Percentiles rank a stretch among this genome's conserved stretches.
Evolutionary conservation across 192 early-diverging fungal genomes (phyloP).

Genomic region (Dispira parvispora): DNA sequence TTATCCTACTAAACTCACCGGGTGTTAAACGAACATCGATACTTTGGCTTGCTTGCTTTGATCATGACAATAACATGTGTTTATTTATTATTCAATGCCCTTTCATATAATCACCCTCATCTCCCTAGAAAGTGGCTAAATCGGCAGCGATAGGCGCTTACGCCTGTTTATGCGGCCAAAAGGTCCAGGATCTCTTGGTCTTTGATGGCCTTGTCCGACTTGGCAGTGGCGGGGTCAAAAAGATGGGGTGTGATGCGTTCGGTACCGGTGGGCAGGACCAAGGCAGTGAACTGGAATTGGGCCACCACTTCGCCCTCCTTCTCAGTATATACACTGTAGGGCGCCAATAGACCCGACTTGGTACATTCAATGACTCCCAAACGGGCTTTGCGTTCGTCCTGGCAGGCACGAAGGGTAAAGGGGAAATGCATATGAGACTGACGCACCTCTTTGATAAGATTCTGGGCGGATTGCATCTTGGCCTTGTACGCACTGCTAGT

Average conservation of each 20-base stretch:
- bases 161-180: slow-evolving; percentile 31
- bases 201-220: slow-evolving; percentile 75
- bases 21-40: too few relatives aligned
- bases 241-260: slow-evolving; percentile 62
- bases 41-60: too few relatives aligned
- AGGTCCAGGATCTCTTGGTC: slow-evolving; percentile 62
- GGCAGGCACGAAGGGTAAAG: slow-evolving; percentile 69
- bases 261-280: slow-evolving; percentile 76
- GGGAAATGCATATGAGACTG: slow-evolving; percentile 72
- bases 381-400: slow-evolving; percentile 81
- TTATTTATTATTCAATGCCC: too few relatives aligned
- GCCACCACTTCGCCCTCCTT: slow-evolving; percentile 64
- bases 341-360: slow-evolving; percentile 61
- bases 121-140: too few relatives aligned
- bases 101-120: too few relatives aligned
- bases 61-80: too few relatives aligned
- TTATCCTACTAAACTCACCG: too few relatives aligned
- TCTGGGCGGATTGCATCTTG: slow-evolving; percentile 75
- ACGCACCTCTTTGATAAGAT: slow-evolving; percentile 52
- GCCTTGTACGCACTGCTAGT: slow-evolving; percentile 59
- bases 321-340: slow-evolving; percentile 74
- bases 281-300: slow-evolving; percentile 83
- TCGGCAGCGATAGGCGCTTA: too few relatives aligned
- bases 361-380: slow-evolving; percentile 84
- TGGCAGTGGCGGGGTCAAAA: slow-evolving; percentile 57